These are phyloP conservation scores for Cicer pinnatifidum DNA, from an alignment of 306 rosid genomes.

Conservation along the genomic window DNA sequence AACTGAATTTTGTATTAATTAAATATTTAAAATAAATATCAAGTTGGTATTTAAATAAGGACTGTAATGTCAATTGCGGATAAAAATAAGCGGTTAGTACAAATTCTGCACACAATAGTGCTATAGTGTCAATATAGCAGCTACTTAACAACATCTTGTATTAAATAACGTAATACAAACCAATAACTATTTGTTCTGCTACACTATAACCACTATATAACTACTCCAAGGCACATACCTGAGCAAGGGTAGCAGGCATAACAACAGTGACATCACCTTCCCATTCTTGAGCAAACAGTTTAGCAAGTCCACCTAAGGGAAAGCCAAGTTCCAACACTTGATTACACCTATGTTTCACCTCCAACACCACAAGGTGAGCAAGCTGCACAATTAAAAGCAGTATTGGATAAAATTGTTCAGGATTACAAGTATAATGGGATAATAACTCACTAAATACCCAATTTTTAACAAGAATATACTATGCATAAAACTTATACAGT, in stretches of 20 bases:
- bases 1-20: background rate
- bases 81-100: too few species aligned
- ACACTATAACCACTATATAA: too few species aligned
- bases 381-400: conserved; percentile 60
- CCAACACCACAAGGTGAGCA: conserved; percentile 95
- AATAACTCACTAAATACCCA: conserved; percentile 16
- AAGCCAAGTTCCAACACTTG: conserved; percentile 91
- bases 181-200: too few species aligned
- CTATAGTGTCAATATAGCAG: too few species aligned
- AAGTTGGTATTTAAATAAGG: conserved; percentile 2
- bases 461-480: background rate
- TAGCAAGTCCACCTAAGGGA: conserved; percentile 89
- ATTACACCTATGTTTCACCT: conserved; percentile 92
- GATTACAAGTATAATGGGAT: conserved; percentile 4
- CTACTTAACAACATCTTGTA: too few species aligned
- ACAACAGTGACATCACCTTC: conserved; percentile 97
- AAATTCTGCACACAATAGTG: too few species aligned
- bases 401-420: conserved; percentile 19
- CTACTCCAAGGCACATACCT: conserved; percentile 52
- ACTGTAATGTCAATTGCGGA: too few species aligned
- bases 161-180: too few species aligned
- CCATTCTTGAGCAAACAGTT: conserved; percentile 98
- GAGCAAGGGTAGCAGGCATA: conserved; percentile 98
- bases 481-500: too few species aligned
- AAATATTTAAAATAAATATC: background rate